Conservation (phyloP, 768 basidiomycete species). For the Favolaschia claudopus region DNA sequence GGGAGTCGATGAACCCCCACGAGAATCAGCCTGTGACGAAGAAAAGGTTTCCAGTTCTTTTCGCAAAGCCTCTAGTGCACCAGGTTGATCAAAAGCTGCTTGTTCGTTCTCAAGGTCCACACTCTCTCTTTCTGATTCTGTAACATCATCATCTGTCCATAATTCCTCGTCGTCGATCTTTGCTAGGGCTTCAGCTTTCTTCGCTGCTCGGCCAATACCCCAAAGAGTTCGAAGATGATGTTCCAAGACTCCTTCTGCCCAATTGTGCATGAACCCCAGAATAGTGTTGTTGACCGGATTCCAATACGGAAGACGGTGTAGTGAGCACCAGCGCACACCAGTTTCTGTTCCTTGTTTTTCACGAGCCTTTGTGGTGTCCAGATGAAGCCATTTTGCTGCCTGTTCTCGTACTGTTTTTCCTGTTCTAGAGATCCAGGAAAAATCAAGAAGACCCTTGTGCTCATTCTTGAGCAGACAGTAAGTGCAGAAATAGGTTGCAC, state of each 20-base stretch:
- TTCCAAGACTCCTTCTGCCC: constrained; percentile 23
- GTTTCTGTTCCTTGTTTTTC: constrained; percentile 5
- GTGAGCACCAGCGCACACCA: constrained; percentile 23
- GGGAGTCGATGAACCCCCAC: too few relatives aligned
- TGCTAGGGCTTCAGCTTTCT: neutral
- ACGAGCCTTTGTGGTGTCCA: neutral
- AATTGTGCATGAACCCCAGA: constrained; percentile 30
- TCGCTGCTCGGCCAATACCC: constrained; percentile 18
- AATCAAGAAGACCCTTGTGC: constrained; percentile 14
- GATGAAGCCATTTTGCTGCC: constrained; percentile 23
- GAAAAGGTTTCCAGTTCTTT: neutral
- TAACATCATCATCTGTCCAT: neutral
- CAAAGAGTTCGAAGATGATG: constrained; percentile 20
- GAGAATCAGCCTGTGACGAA: too few relatives aligned
- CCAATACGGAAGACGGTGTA: constrained; percentile 26
- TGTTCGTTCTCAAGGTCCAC: neutral
- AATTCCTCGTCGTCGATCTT: constrained; percentile 2
- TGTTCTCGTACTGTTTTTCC: constrained; percentile 15
- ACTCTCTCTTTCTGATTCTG: constrained; percentile 3
- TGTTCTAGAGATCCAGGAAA: constrained; percentile 18
- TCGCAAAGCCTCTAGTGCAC: neutral
- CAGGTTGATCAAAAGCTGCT: neutral
- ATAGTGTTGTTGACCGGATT: constrained; percentile 21
- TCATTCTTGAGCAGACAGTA: constrained; percentile 21
- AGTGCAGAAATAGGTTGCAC: constrained; percentile 25